A percentile compares a stretch with the other conserved stretches of the same genome.
phyloP scores from a whole-genome alignment of 805 yeast species.

The Cyberlindnera saturnus region DNA sequence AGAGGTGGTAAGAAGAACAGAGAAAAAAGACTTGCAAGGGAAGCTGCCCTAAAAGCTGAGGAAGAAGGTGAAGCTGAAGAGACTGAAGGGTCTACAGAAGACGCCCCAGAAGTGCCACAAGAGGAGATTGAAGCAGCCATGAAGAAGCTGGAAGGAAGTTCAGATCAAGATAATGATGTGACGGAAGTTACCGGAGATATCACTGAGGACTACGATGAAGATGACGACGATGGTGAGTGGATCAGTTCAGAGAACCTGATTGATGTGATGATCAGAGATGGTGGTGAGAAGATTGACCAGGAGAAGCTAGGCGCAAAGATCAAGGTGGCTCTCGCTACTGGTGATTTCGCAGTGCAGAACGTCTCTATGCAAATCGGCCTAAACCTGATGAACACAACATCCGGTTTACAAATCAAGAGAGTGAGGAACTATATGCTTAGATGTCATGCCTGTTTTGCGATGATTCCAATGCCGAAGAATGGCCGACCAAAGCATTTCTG shows the following conservation, averaged over 20 bases:
- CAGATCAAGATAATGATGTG: neutral
- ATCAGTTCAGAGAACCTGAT: conserved; percentile 82
- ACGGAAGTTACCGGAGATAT: conserved; percentile 11
- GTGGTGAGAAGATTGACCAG: conserved; percentile 49
- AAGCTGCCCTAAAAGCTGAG: conserved; percentile 22
- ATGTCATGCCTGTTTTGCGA: conserved; percentile 93
- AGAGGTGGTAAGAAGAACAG: conserved; percentile 65
- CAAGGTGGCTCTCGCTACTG: conserved; percentile 83
- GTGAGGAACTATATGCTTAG: conserved; percentile 90
- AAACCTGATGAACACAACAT: conserved; percentile 73
- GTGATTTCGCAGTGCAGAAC: conserved; percentile 97
- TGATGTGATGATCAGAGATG: conserved; percentile 64
- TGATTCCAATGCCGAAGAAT: conserved; percentile 71
- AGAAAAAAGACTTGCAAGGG: conserved; percentile 44
- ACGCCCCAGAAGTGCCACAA: conserved; percentile 1
- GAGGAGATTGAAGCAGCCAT: conserved; percentile 7
- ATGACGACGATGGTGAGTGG: conserved; percentile 86
- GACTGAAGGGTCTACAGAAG: conserved; percentile 3
- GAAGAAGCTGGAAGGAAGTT: conserved; percentile 3
- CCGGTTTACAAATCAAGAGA: conserved; percentile 80
- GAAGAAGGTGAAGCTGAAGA: conserved; percentile 16
- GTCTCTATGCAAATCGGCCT: conserved; percentile 88
- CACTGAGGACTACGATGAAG: conserved; percentile 38
- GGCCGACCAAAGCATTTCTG: conserved; percentile 85
- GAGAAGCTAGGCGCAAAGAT: conserved; percentile 31